Conservation (phyloP, 371 early-diverging fungal species). For the Mucor racemosus region DNA sequence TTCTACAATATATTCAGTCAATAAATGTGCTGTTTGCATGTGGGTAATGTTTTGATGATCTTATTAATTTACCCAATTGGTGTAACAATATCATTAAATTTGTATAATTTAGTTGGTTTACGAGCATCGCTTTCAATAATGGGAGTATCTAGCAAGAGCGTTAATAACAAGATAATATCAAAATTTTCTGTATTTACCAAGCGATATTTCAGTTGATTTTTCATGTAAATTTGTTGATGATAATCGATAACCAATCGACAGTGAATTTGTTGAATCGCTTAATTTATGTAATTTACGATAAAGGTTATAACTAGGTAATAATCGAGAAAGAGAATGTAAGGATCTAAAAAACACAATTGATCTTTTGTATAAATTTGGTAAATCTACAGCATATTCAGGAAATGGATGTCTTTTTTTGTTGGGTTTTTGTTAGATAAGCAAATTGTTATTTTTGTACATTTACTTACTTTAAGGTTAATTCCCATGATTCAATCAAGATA, state of each 20-base stretch:
- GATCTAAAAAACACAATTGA: constrained; percentile 88
- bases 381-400: constrained; percentile 66
- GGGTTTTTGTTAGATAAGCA: background rate
- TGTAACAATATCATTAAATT: constrained; percentile 76
- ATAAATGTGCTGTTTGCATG: background rate
- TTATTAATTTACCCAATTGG: constrained; percentile 61
- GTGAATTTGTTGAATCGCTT: constrained; percentile 37
- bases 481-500: constrained; percentile 83
- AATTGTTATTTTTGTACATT: background rate
- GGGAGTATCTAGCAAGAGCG: constrained; percentile 38
- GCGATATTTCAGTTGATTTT: constrained; percentile 55
- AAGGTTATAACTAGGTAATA: constrained; percentile 76
- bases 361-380: constrained; percentile 89
- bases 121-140: constrained; percentile 61
- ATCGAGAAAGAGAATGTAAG: constrained; percentile 74
- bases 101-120: constrained; percentile 52
- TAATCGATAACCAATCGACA: constrained; percentile 74
- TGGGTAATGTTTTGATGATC: constrained; percentile 1
- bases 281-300: constrained; percentile 52
- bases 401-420: constrained; percentile 44
- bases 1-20: constrained; percentile 38
- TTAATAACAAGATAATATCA: background rate
- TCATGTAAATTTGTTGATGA: constrained; percentile 39
- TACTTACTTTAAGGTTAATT: constrained; percentile 70
- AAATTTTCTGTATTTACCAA: constrained; percentile 43